phyloP scores from a whole-genome alignment of 192 early-diverging fungal species.

The Backusella macrospora region DNA sequence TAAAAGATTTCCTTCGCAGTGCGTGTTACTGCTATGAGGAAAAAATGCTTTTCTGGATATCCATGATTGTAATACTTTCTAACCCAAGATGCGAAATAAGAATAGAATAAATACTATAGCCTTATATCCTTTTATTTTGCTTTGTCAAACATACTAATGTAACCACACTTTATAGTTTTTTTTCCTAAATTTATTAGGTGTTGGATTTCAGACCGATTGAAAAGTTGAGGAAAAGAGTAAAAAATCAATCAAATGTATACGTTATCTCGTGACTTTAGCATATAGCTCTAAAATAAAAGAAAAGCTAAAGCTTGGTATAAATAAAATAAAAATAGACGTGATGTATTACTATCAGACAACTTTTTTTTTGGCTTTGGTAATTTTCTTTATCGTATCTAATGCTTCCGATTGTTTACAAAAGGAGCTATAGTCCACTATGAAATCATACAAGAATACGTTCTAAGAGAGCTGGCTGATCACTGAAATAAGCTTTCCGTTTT shows the following conservation, averaged over 20 bases:
- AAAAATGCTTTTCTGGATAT: no score
- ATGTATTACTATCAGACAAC: not conserved
- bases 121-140: no score
- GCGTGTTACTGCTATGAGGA: no score
- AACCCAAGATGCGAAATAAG: no score
- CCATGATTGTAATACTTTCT: no score
- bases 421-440: not conserved
- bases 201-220: no score
- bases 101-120: no score
- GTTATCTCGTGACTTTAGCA: not conserved
- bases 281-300: not conserved
- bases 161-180: no score
- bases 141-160: no score
- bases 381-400: conserved; percentile 3
- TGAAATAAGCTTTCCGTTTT: not conserved
- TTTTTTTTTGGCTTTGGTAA: not conserved
- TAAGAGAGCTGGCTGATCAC: not conserved
- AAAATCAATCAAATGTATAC: not conserved
- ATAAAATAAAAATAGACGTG: not conserved
- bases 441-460: not conserved
- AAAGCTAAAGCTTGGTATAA: no score
- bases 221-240: not conserved
- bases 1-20: no score
- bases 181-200: no score
- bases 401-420: not conserved